These are phyloP conservation scores for Rhodotorula diobovata DNA, from an alignment of 768 basidiomycete species.

Conservation along the genomic window DNA sequence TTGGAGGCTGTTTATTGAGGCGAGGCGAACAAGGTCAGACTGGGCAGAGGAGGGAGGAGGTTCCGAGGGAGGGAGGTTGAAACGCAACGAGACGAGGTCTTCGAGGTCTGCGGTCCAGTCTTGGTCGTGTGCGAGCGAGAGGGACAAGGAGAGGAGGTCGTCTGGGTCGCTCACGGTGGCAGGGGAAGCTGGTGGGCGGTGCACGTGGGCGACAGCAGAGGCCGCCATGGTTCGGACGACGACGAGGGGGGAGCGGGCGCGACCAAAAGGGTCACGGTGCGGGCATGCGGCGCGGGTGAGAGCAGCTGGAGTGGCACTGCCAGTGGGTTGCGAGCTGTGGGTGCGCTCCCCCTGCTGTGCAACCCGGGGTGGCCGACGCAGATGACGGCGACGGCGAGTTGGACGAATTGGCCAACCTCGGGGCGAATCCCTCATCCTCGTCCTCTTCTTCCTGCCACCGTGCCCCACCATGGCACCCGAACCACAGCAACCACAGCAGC, in stretches of 20 bases:
- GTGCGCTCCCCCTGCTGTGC: too few relatives aligned
- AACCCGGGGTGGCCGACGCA: too few relatives aligned
- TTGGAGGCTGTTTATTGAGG: slow-evolving; percentile 5
- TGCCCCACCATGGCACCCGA: neutral
- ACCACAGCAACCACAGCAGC: neutral
- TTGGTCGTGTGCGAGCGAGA: neutral
- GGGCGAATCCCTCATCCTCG: too few relatives aligned
- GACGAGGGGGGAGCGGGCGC: neutral
- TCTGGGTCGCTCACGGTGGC: neutral
- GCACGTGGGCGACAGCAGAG: neutral
- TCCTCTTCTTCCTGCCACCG: neutral
- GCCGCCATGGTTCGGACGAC: neutral
- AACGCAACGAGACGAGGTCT: slow-evolving; percentile 18
- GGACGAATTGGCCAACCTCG: too few relatives aligned
- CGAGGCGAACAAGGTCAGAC: neutral
- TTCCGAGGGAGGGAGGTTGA: neutral
- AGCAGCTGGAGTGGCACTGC: too few relatives aligned
- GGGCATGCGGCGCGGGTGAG: too few relatives aligned
- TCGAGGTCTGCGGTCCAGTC: slow-evolving; percentile 32
- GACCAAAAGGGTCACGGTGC: too few relatives aligned
- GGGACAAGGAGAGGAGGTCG: slow-evolving; percentile 12
- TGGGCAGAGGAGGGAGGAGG: too few relatives aligned
- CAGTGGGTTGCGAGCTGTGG: too few relatives aligned
- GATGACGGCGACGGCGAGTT: too few relatives aligned
- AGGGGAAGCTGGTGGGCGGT: neutral